Evolutionary conservation across 1,284 basidiomycete species (phyloP), one percentile per base, ranked within the genome.

Genomic region (Apiotrichum akiyoshidainum): DNA sequence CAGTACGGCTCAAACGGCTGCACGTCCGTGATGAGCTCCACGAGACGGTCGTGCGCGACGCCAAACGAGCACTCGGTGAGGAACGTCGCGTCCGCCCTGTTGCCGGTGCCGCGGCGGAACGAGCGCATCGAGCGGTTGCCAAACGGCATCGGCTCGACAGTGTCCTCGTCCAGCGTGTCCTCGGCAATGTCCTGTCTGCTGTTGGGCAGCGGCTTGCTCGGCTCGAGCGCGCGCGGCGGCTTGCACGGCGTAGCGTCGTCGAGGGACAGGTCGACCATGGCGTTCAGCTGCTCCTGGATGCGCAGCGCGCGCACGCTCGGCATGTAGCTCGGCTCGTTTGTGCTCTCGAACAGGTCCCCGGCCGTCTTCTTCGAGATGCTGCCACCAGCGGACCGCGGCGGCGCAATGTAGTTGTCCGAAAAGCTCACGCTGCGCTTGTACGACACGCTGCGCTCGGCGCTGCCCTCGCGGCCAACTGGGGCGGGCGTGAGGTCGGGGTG

Each of bases 1-100:
- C 95, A 99, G 73, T 92, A 84, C 17, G 93, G 92, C 73, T 94
- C 90, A 78, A 92, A 97, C 1, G 94, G 92, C 73, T 94, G 89
- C 14, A 94, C 87, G 70, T 98, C 94, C 45, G 94, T 98, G 70
- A 99, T 91, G 63, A 92, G 85, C 75, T 92, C 85, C 2, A 99
- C 87, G 3, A 99, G 84, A 47, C 86, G 85, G 75, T 97, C 94
- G 70, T 91, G 90, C 11, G 92, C 85, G 34, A 97, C 86, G 19
- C 86, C 90, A 73, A 99, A 99, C 33, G 93, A 97, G 70, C 93
- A 96, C 70, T 97, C 92, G 37, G 82, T 84, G 63, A 97, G 80
- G 80, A 95, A 94, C 0, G 93, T 96, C 42, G 84, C 86, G 67
- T 89, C 86, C 5, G 76, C 80, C 1, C 64, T 58, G 12, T 65